Conservation (phyloP, 257 asterid species). For the Penstemon barbatus region DNA sequence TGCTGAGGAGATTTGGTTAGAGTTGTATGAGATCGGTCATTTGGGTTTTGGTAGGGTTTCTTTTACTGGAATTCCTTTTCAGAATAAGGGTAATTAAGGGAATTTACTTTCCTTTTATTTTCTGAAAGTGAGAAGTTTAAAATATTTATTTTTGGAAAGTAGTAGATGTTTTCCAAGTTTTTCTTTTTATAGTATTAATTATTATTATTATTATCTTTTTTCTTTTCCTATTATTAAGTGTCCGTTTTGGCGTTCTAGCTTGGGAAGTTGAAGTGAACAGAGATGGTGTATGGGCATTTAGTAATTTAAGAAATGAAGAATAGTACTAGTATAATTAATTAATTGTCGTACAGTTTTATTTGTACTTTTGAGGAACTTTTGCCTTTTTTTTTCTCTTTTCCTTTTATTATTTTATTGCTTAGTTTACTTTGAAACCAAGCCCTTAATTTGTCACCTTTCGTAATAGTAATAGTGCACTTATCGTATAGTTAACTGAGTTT, state of each 20-base stretch:
- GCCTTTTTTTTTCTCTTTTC: too few relatives aligned
- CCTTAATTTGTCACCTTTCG: too few relatives aligned
- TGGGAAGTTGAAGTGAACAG: not conserved
- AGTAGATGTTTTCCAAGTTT: too few relatives aligned
- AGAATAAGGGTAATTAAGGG: conserved; percentile 44
- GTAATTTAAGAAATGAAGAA: not conserved
- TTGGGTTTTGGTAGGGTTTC: conserved; percentile 96
- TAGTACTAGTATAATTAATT: not conserved
- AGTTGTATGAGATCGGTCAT: conserved; percentile 64
- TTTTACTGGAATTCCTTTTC: conserved; percentile 55
- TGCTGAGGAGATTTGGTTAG: conserved; percentile 64
- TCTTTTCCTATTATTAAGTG: not conserved
- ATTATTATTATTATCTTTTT: not conserved
- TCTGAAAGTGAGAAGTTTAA: conserved; percentile 10
- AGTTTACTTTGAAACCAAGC: too few relatives aligned
- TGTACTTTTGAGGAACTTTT: not conserved
- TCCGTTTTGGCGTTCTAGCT: conserved; percentile 12
- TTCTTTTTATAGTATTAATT: too few relatives aligned
- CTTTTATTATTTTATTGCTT: too few relatives aligned
- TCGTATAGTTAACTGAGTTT: too few relatives aligned
- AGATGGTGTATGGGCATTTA: not conserved
- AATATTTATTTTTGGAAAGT: not conserved
- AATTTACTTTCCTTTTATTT: not conserved
- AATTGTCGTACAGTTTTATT: not conserved
- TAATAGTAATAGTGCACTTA: too few relatives aligned